These are phyloP conservation scores for Cryptococcus sp. DNA, from an alignment of 1,284 basidiomycete species.

Conservation along the genomic window DNA sequence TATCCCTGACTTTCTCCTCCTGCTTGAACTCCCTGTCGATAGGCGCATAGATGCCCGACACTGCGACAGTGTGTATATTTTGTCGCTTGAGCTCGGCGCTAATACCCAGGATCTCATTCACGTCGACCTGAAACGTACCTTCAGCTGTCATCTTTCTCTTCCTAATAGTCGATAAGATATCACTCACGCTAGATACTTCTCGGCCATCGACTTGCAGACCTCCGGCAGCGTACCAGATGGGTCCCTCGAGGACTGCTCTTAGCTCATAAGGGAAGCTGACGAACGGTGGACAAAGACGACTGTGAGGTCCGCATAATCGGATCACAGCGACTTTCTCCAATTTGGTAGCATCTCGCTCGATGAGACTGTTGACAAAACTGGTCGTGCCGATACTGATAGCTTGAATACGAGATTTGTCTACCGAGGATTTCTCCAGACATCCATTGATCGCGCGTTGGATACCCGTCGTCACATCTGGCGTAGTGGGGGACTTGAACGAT, in stretches of 20 bases:
- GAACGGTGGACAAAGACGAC: slow-evolving; percentile 34
- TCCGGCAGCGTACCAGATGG: slow-evolving; percentile 32
- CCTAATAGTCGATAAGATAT: slow-evolving; percentile 8
- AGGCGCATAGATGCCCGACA: slow-evolving; percentile 40
- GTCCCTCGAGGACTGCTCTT: slow-evolving; percentile 34
- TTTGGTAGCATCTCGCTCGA: slow-evolving; percentile 27
- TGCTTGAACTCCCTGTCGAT: slow-evolving; percentile 38
- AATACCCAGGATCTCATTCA: slow-evolving; percentile 32
- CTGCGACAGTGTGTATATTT: slow-evolving; percentile 36
- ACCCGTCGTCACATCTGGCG: slow-evolving; percentile 59
- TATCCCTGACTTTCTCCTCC: slow-evolving; percentile 37
- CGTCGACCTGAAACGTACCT: slow-evolving; percentile 27
- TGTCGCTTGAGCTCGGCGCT: slow-evolving; percentile 34
- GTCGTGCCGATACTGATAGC: slow-evolving; percentile 44
- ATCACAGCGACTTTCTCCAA: slow-evolving; percentile 41
- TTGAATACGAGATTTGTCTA: slow-evolving; percentile 23
- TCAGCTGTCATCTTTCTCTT: background rate
- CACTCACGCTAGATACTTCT: slow-evolving; percentile 26
- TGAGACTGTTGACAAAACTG: slow-evolving; percentile 44
- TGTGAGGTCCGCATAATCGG: slow-evolving; percentile 39
- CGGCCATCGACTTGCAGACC: slow-evolving; percentile 44
- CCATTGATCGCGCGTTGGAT: slow-evolving; percentile 47
- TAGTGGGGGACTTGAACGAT: slow-evolving; percentile 60
- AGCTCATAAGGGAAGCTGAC: slow-evolving; percentile 39
- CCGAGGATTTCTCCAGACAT: slow-evolving; percentile 21